phyloP scores from a whole-genome alignment of 23 red algal genomes.

The Gracilaria vermiculophylla region DNA sequence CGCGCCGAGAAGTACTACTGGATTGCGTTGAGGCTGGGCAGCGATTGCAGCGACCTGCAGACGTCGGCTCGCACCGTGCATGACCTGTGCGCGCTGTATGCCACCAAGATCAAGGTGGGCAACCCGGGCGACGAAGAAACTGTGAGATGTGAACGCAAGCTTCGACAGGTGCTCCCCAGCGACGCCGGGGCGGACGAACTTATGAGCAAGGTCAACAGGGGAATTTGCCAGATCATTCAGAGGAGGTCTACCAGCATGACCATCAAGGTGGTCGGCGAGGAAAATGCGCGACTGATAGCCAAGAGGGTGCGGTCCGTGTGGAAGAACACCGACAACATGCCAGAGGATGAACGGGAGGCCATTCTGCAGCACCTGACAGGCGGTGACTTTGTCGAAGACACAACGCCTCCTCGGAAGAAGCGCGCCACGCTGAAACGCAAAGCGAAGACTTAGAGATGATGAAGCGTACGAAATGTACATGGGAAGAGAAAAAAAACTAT shows the following conservation, averaged over 20 bases:
- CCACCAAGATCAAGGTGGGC: conserved; percentile 35
- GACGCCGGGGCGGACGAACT: not conserved
- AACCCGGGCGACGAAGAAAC: not conserved
- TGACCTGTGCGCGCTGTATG: conserved; percentile 34
- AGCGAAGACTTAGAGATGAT: not conserved
- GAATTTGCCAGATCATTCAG: not conserved
- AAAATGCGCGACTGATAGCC: not conserved
- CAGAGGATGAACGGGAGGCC: not conserved
- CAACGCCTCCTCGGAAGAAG: not conserved
- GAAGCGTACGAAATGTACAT: too few relatives aligned
- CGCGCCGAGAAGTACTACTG: conserved; percentile 48
- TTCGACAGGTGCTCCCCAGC: not conserved
- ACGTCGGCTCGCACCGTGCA: not conserved
- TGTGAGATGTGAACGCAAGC: not conserved
- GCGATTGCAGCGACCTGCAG: conserved; percentile 34
- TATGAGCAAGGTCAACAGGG: not conserved
- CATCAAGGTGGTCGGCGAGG: not conserved
- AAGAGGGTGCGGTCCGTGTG: not conserved
- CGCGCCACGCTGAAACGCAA: not conserved
- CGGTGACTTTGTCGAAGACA: not conserved
- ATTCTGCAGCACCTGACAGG: not conserved
- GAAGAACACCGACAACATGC: not conserved
- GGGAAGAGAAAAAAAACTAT: too few relatives aligned
- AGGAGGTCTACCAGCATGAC: not conserved
- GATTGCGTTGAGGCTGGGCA: conserved; percentile 5